Evolutionary conservation across 202 grass and related monocot species (phyloP), one percentile per base, ranked within the genome.

Genomic region (Zoysia matrella): DNA sequence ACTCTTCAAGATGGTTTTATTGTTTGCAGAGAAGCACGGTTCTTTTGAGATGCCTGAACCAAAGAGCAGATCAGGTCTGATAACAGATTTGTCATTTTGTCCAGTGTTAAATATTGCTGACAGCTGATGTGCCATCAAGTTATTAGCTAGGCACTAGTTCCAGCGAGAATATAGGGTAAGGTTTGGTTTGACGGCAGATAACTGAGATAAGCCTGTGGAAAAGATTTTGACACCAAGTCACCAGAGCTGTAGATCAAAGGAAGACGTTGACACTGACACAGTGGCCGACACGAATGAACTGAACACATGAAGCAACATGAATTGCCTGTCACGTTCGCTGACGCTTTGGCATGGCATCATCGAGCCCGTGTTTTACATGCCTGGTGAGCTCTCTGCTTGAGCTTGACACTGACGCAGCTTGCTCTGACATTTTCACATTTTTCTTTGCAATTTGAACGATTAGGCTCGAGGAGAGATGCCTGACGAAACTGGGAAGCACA

Each of bases 211-310:
- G 22, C 41, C 40, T 12, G 46, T 10, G n/a, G 74, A 78, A 11
- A 43, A 53, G 83, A 79, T 47, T 40, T 50, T n/a, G 61, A 44
- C 67, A 18, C 50, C 36, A 1, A 5, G 15, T 22, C 16, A 61
- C 18, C 58, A 30, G 22, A 30, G 30, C 16, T 47, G 1, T 0
- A 83, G 48, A 47, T 47, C 50, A 39, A 15, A 36, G 46, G 8
- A 44, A 45, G 22, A 15, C 6, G 44, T 3, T 52, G 56, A 62
- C 41, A 57, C 7, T 48, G 60, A 67, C 9, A 22, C 22, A 49
- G 40, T 22, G 63, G 52, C 69, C 44, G 76, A 79, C 83, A 79
- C 52, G 18, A 55, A 56, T 47, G 51, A 44, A 22, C 22, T 22
- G 22, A 22, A 46, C 11, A 43, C 12, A 62, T 1, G 7, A 14